Evolutionary conservation across 1,284 basidiomycete species (phyloP), one percentile per base, ranked within the genome.

Genomic region (Cryptococcus depauperatus): DNA sequence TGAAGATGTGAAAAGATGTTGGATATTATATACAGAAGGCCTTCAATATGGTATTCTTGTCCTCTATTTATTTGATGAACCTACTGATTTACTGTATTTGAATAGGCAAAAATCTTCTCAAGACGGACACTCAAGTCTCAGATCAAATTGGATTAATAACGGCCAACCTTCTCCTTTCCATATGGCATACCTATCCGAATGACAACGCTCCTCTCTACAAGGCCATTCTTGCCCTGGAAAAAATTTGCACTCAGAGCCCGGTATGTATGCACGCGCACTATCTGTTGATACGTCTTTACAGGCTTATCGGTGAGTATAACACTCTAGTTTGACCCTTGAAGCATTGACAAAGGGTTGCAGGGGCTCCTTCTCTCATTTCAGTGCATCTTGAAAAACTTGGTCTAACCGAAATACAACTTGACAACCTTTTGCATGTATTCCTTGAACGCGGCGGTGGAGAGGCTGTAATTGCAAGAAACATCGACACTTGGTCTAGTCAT

Each of bases 81-180:
- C 27, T 22, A 2, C 25, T 30, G 25, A 26, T 2, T 21, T 30
- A 18, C 18, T 19, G 6, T 10, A 16, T 14, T 8, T 18, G 10
- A 13, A 35, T 21, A 61, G 61, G 63, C 21, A 41, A 43, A 13
- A 57, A 58, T 38, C 45, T 66, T 9, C 58, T 63, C 0, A 56
- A 54, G 34, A 66, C 62, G 5, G 66, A 69, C 40, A 51, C 62
- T 22, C 59, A 63, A 45, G 58, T 59, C 0, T 58, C 64, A 1
- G 62, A 69, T 41, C 41, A 53, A 2, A 45, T 62, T 7, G 64
- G 62, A 11, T 43, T 66, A 2, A 47, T 53, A 0, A 57, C 61
- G 4, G 54, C 62, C 3, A 48, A 58, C 9, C 47, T 60, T 3
- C 40, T 66, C 1, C 28, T 62, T 5, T 42, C 47, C 10, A 23